Evolutionary conservation across 345 rosid genomes (phyloP), one percentile per base, ranked within the genome.

Genomic region (Brassica juncea): DNA sequence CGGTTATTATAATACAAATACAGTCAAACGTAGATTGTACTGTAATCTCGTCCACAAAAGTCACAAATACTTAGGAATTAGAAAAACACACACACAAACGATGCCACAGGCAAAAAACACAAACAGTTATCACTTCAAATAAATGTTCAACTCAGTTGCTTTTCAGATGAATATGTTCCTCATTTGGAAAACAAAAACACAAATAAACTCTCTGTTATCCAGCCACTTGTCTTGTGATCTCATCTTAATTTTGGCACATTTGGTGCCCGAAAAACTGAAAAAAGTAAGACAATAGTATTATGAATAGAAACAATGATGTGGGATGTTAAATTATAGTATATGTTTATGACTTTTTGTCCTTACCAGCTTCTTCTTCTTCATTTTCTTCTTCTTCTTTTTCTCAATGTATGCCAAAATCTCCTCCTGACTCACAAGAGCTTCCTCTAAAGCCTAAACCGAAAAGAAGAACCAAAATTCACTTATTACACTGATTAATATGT

Each of bases 381-480:
- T 82, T 78, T 81, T 86, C 82, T 81, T 87, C 72, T 80, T 87
- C 71, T 80, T 85, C 80, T 84, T 84, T 66, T 85, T 86, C 73
- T 85, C 89, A 6, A 90, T 72, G 79, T 75, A 84, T 55, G 87
- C 86, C 72, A 83, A 64, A 57, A 90, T 84, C 81, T 87, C 88
- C 60, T 84, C 74, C 71, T 84, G 91, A 58, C 72, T 70, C 10
- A 78, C 75, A 27, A 87, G 80, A 9, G 88, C 82, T 32, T 84
- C 84, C 31, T 86, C 85, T 27, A 87, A 84, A 66, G 88, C 82
- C 98, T 93, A 82, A 54, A 78, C 77, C 81, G 1, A 52, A 47
- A 63, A n/a, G 57, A 52, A 52, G 57, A 47, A 52, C 57, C 57
- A 4, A 52, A n/a, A 14, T 52, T 52, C 21, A 52, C 8, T 52